These are phyloP conservation scores for Diplosphaera chodatii DNA, from an alignment of 139 green algal species.

Conservation along the genomic window DNA sequence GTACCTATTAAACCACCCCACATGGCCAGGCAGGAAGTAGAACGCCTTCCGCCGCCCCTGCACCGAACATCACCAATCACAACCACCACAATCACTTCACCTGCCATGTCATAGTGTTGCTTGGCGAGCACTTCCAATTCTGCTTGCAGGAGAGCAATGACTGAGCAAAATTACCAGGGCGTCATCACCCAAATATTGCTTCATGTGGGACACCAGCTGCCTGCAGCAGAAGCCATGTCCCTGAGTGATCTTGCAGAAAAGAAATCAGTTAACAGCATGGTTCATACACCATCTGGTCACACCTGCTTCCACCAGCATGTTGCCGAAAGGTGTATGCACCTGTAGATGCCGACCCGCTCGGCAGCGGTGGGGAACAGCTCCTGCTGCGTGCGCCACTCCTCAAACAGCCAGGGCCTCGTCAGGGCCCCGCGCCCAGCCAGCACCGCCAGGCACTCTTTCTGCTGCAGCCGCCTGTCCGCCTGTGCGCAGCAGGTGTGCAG, in stretches of 20 bases:
- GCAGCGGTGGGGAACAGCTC: slow-evolving; percentile 44
- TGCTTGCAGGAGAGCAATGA: too few species aligned
- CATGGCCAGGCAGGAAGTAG: slow-evolving; percentile 73
- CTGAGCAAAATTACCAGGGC: too few species aligned
- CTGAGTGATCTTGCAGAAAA: not conserved
- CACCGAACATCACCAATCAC: not conserved
- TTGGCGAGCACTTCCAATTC: too few species aligned
- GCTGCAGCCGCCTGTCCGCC: slow-evolving; percentile 20
- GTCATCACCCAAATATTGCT: slow-evolving; percentile 77
- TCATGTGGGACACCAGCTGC: slow-evolving; percentile 51
- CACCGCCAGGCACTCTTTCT: slow-evolving; percentile 24
- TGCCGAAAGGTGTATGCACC: too few species aligned
- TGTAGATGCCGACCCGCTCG: slow-evolving; percentile 79
- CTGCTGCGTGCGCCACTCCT: slow-evolving; percentile 56
- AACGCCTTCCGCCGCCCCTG: slow-evolving; percentile 51
- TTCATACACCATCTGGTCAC: not conserved
- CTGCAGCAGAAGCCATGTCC: not conserved
- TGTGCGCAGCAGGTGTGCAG: too few species aligned
- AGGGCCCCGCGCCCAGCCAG: slow-evolving; percentile 68
- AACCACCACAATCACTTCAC: not conserved
- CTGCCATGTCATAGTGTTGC: slow-evolving; percentile 44
- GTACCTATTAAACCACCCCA: slow-evolving; percentile 15
- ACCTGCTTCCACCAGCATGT: too few species aligned
- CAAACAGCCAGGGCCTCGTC: slow-evolving; percentile 83
- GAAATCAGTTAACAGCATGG: too few species aligned